Percentiles rank a stretch among this genome's conserved stretches.
phyloP scores from a whole-genome alignment of 352 stramenopile genomes.

The Globisporangium cystogenes region DNA sequence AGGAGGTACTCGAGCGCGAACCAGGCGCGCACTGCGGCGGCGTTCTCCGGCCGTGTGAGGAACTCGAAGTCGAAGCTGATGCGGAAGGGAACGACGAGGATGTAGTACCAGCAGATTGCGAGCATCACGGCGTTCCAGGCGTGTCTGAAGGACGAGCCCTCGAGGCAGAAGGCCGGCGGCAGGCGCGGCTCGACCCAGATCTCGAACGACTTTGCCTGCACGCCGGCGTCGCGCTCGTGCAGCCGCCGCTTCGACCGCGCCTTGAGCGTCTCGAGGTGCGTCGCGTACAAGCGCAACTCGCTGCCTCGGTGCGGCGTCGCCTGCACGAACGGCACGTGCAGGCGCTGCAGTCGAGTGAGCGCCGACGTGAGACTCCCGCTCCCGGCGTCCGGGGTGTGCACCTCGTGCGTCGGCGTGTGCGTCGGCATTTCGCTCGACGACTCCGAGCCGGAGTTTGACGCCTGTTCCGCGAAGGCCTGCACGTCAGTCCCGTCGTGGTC shows the following conservation, averaged over 20 bases:
- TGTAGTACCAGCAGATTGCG: conserved; percentile 23
- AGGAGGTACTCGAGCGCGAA: conserved; percentile 32
- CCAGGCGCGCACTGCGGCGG: conserved; percentile 15
- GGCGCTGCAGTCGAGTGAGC: too few relatives aligned
- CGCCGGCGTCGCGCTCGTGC: conserved; percentile 2
- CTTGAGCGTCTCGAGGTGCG: conserved; percentile 21
- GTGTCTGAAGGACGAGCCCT: conserved; percentile 21
- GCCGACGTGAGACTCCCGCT: too few relatives aligned
- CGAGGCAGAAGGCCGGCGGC: conserved; percentile 19
- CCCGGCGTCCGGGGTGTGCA: too few relatives aligned
- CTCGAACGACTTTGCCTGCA: conserved; percentile 11
- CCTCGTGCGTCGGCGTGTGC: too few relatives aligned
- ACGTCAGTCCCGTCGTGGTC: background rate
- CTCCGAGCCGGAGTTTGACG: background rate
- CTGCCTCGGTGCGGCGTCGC: too few relatives aligned
- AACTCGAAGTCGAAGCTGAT: conserved; percentile 23
- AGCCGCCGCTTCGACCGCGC: conserved; percentile 13
- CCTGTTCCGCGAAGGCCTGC: background rate
- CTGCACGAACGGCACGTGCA: too few relatives aligned
- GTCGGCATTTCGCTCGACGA: too few relatives aligned
- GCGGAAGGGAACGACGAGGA: conserved; percentile 26
- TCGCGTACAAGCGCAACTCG: too few relatives aligned
- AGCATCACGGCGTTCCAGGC: conserved; percentile 26
- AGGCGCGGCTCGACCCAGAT: conserved; percentile 27
- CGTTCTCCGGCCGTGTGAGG: conserved; percentile 8